Percentiles rank a stretch among this genome's conserved stretches.
These are phyloP conservation scores for Barbarea vulgaris DNA, from an alignment of 345 rosid genomes.

Conservation along the genomic window DNA sequence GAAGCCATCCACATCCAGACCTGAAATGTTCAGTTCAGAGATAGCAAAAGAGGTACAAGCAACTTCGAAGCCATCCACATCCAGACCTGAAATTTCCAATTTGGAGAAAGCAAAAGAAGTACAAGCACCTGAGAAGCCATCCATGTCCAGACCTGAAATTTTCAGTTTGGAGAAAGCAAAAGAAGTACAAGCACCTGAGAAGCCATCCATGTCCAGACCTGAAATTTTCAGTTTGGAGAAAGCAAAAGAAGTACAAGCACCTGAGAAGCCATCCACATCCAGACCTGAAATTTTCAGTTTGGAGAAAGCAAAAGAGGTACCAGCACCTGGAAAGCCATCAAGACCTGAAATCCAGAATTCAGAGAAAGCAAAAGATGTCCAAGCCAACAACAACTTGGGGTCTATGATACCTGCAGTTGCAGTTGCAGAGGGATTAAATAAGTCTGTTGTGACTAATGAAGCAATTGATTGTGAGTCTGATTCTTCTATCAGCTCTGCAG, in stretches of 20 bases:
- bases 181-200: slow-evolving; percentile 2
- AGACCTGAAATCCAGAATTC: neutral
- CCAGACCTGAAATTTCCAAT: neutral
- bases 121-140: slow-evolving; percentile 8
- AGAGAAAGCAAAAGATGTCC: slow-evolving; percentile 19
- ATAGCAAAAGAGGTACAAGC: neutral
- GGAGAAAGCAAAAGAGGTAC: slow-evolving; percentile 11
- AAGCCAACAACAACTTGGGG: neutral
- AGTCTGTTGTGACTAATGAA: slow-evolving; percentile 18
- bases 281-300: neutral
- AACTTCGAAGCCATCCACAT: neutral
- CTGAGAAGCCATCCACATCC: slow-evolving; percentile 5
- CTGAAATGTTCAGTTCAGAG: neutral
- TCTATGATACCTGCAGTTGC: slow-evolving; percentile 15
- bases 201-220: neutral
- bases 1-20: slow-evolving; percentile 4
- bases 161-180: neutral
- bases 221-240: neutral
- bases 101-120: slow-evolving; percentile 5
- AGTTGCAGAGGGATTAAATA: neutral
- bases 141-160: neutral
- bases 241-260: neutral
- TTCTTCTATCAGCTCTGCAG: slow-evolving; percentile 29
- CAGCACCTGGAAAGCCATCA: slow-evolving; percentile 4
- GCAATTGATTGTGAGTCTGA: slow-evolving; percentile 11